phyloP scores from a whole-genome alignment of 257 asterid species.

The Thymus quinquecostatus region DNA sequence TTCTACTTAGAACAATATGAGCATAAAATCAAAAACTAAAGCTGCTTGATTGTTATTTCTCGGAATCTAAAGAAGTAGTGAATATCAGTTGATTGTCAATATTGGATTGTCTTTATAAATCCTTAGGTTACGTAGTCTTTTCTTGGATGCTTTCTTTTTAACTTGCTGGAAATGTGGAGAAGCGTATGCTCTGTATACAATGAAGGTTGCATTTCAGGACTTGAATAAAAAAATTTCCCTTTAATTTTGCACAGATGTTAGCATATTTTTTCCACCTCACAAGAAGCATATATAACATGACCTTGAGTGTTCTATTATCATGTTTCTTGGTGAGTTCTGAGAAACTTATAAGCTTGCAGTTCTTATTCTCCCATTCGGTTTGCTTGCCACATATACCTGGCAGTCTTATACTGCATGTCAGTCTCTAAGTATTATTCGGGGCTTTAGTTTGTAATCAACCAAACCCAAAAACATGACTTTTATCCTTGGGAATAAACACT shows the following conservation, averaged over 20 bases:
- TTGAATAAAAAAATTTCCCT: background rate
- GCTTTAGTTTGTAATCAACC: no score
- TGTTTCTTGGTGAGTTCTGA: conserved; percentile 9
- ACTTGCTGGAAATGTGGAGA: background rate
- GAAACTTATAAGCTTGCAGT: background rate
- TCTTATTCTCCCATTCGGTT: background rate
- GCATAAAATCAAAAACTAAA: background rate
- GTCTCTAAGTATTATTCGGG: background rate
- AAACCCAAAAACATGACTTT: no score
- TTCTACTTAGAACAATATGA: background rate
- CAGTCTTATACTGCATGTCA: background rate
- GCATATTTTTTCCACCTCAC: background rate
- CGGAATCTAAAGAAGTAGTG: background rate
- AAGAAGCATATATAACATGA: background rate
- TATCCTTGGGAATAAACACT: no score
- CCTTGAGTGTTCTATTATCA: background rate
- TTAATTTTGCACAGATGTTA: background rate
- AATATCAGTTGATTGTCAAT: background rate
- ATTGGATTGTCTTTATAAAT: background rate
- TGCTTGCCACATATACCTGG: background rate
- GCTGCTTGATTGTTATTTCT: background rate
- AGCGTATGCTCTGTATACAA: background rate
- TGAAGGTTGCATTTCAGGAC: background rate
- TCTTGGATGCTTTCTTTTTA: background rate
- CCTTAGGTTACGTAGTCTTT: background rate